Conservation (phyloP, 2,329 filamentous ascomycete genomes). For the Escovopsis sp. region DNA sequence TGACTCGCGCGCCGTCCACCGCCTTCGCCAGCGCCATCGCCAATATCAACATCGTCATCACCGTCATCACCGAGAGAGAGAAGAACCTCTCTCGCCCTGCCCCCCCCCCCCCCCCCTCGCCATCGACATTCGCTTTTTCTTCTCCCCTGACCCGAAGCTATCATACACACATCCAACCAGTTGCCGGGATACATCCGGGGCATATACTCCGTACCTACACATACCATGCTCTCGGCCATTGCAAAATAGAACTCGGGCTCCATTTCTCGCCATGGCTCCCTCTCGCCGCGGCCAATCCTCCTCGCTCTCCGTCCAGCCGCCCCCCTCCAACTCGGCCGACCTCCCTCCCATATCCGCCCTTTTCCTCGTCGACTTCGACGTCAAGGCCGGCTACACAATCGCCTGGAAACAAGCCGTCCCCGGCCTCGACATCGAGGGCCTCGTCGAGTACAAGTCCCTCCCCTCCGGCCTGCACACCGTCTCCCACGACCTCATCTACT, state of each 20-base stretch:
- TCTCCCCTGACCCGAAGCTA: neutral
- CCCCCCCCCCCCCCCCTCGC: neutral
- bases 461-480: conserved; percentile 88
- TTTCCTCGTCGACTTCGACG: conserved; percentile 83
- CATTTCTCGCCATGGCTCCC: conserved; percentile 23
- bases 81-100: neutral
- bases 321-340: conserved; percentile 15
- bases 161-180: neutral
- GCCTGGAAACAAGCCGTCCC: conserved; percentile 66
- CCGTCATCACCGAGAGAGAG: no score
- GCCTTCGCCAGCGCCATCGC: no score
- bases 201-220: conserved; percentile 1
- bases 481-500: conserved; percentile 80
- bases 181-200: no score
- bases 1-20: no score
- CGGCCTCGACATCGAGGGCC: conserved; percentile 62
- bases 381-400: conserved; percentile 82
- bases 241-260: conserved; percentile 1
- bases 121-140: neutral
- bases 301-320: conserved; percentile 20
- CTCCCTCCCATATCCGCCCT: conserved; percentile 47
- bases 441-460: conserved; percentile 90
- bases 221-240: conserved; percentile 16
- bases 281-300: conserved; percentile 23
- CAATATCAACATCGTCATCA: no score